phyloP scores from a whole-genome alignment of 1,284 basidiomycete species.

The Leccinum solheimii region DNA sequence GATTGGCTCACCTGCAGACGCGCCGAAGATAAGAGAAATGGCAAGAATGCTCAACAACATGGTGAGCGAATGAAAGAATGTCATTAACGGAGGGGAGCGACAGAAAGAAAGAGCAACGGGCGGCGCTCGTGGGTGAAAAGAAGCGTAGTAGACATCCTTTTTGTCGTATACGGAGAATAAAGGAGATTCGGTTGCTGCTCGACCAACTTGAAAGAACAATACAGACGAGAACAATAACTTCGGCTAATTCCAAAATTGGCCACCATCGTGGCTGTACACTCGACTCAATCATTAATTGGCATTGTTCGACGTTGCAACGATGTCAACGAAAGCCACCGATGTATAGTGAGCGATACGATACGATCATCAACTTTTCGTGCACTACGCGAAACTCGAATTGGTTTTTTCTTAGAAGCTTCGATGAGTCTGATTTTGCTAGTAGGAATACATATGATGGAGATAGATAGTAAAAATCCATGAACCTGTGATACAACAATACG shows the following conservation, averaged over 20 bases:
- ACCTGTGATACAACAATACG: constrained; percentile 15
- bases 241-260: constrained; percentile 7
- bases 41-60: constrained; percentile 50
- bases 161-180: constrained; percentile 33
- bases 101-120: constrained; percentile 24
- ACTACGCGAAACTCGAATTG: background rate
- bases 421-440: background rate
- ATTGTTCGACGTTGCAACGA: background rate
- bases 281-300: background rate
- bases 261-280: constrained; percentile 19
- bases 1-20: constrained; percentile 45
- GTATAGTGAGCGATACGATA: background rate
- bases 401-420: background rate
- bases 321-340: background rate
- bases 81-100: constrained; percentile 29
- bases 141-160: constrained; percentile 25
- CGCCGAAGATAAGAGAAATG: constrained; percentile 44
- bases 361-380: background rate
- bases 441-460: constrained; percentile 11
- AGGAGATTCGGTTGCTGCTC: constrained; percentile 23
- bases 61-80: constrained; percentile 34
- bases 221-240: constrained; percentile 31
- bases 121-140: constrained; percentile 17
- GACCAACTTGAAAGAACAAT: constrained; percentile 25
- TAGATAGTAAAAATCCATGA: constrained; percentile 4